Conservation (phyloP, 352 stramenopile species). For the Aphanomyces euteiches region DNA sequence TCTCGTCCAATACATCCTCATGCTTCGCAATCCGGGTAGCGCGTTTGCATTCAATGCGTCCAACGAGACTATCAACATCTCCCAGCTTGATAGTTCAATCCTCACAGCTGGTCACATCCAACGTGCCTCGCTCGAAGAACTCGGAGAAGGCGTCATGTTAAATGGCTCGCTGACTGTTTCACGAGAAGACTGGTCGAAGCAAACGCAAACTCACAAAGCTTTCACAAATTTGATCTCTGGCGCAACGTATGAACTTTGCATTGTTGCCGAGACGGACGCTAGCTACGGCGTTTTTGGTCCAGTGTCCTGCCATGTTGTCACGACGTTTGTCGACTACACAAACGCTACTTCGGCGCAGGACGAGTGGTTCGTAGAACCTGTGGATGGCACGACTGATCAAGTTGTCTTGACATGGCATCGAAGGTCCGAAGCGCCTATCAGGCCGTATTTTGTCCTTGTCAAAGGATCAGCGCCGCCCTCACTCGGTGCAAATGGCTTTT, state of each 20-base stretch:
- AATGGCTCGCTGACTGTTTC: conserved; percentile 74
- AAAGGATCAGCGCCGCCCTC: conserved; percentile 40
- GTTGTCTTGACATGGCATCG: conserved; percentile 42
- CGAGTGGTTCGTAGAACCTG: conserved; percentile 41
- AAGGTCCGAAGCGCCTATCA: conserved; percentile 39
- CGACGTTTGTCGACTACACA: conserved; percentile 71
- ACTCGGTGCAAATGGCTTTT: conserved; percentile 43
- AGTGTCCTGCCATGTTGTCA: conserved; percentile 47
- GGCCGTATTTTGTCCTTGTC: conserved; percentile 63
- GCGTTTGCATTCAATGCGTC: conserved; percentile 14
- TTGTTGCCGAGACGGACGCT: conserved; percentile 63
- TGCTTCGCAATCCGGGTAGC: conserved; percentile 49
- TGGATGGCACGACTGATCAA: conserved; percentile 43
- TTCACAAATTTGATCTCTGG: conserved; percentile 62
- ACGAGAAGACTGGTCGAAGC: conserved; percentile 55
- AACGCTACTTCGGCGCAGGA: conserved; percentile 68
- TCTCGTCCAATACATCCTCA: conserved; percentile 70
- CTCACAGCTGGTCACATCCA: conserved; percentile 56
- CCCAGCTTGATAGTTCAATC: conserved; percentile 29
- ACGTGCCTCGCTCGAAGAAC: conserved; percentile 45
- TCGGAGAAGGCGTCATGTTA: conserved; percentile 61
- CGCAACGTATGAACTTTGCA: conserved; percentile 66
- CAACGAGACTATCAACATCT: conserved; percentile 25
- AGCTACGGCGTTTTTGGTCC: conserved; percentile 66
- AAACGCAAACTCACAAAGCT: conserved; percentile 43